Conservation (phyloP, 148 eudicot genomes). For the Rhododendron ferrugineum region DNA sequence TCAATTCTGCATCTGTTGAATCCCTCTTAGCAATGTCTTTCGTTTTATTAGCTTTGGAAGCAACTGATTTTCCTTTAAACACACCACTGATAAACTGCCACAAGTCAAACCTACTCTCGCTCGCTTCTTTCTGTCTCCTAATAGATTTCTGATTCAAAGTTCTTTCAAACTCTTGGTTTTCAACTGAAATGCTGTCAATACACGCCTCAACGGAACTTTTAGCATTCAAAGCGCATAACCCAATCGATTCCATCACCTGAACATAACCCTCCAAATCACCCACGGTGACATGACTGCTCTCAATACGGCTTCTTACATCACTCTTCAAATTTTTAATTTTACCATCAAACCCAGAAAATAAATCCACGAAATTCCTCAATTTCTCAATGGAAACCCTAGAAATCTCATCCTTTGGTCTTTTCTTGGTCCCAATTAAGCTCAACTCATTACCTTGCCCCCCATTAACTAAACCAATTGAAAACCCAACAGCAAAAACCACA, state of each 20-base stretch:
- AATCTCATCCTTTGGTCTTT: constrained; percentile 32
- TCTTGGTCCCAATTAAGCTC: constrained; percentile 32
- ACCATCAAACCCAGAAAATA: constrained; percentile 46
- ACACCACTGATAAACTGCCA: constrained; percentile 35
- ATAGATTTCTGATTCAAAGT: constrained; percentile 25
- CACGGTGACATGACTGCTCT: constrained; percentile 43
- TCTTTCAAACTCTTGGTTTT: constrained; percentile 37
- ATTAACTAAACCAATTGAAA: constrained; percentile 73
- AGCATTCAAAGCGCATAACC: constrained; percentile 33
- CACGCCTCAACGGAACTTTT: constrained; percentile 46
- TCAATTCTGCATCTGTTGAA: constrained; percentile 17
- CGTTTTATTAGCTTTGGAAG: constrained; percentile 29
- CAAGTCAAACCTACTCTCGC: constrained; percentile 36
- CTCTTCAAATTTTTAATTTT: constrained; percentile 41
- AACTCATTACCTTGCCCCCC: constrained; percentile 34
- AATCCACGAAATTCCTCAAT: constrained; percentile 37
- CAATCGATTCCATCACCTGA: constrained; percentile 41
- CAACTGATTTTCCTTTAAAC: constrained; percentile 24
- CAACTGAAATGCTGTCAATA: constrained; percentile 23
- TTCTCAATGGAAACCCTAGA: constrained; percentile 36
- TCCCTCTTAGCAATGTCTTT: constrained; percentile 40
- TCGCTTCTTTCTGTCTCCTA: constrained; percentile 42
- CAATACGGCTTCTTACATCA: constrained; percentile 42
- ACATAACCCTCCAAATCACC: constrained; percentile 65
- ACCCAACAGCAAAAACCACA: constrained; percentile 72